These are phyloP conservation scores for Candida buenavistaensis DNA, from an alignment of 1,139 yeast species.

Conservation along the genomic window DNA sequence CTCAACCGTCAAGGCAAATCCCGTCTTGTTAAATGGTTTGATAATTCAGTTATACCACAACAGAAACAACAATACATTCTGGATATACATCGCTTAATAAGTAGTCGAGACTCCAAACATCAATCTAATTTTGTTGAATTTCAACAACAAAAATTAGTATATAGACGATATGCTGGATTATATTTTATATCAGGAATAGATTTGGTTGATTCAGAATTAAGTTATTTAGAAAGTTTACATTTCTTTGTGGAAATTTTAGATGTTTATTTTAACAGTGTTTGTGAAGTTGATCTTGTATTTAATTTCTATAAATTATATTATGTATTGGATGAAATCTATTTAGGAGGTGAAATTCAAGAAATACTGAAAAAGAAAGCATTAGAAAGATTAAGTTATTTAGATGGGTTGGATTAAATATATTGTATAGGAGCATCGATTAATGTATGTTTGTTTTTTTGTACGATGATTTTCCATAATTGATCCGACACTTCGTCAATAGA, in stretches of 20 bases:
- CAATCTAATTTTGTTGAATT: conserved; percentile 82
- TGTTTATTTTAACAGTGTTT: conserved; percentile 82
- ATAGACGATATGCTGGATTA: conserved; percentile 89
- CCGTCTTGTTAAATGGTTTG: conserved; percentile 80
- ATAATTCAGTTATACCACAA: conserved; percentile 32
- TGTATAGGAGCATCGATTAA: conserved; percentile 17
- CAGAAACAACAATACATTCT: conserved; percentile 58
- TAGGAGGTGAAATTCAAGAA: conserved; percentile 80
- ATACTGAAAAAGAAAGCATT: conserved; percentile 61
- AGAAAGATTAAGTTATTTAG: conserved; percentile 51
- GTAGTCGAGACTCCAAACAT: conserved; percentile 79
- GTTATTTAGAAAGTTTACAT: conserved; percentile 82
- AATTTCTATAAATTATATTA: conserved; percentile 73
- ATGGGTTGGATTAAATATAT: conserved; percentile 32
- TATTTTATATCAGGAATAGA: conserved; percentile 83
- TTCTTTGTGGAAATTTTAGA: conserved; percentile 88
- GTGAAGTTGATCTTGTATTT: conserved; percentile 88
- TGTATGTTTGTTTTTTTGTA: conserved; percentile 14
- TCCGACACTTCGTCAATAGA: conserved; percentile 56
- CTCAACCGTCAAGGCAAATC: conserved; percentile 94
- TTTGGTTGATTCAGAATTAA: conserved; percentile 72
- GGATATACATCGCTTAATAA: conserved; percentile 79
- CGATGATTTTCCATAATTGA: conserved; percentile 28
- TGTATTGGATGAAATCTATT: conserved; percentile 71
- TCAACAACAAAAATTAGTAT: conserved; percentile 68